Evolutionary conservation across 257 asterid species (phyloP).

Genomic region (Linaria vulgaris): DNA sequence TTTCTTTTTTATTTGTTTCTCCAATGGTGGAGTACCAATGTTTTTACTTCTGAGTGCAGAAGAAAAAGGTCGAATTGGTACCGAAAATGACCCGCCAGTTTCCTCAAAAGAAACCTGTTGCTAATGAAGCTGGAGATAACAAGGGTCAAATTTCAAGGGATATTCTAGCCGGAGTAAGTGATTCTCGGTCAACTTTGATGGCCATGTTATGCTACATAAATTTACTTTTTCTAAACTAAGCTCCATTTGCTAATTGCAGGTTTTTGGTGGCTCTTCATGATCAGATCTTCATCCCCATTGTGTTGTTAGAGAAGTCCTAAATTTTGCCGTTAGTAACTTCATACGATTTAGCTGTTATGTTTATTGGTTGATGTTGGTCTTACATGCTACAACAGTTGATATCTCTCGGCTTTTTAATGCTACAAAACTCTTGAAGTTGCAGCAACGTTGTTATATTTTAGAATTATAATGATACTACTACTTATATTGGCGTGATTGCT

Average conservation of each 20-base stretch:
- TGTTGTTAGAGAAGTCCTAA: neutral
- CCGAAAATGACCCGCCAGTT: slow-evolving; percentile 59
- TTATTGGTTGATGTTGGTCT: slow-evolving; percentile 3
- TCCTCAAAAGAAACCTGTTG: slow-evolving; percentile 64
- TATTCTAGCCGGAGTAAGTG: slow-evolving; percentile 66
- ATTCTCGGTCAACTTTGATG: slow-evolving; percentile 1
- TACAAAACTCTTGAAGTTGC: no score
- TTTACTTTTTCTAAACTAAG: slow-evolving; percentile 15
- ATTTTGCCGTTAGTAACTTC: slow-evolving; percentile 5
- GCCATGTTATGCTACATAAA: slow-evolving; percentile 2
- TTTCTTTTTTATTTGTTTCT: neutral
- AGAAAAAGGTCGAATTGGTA: slow-evolving; percentile 57
- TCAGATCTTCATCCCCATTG: neutral
- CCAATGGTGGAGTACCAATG: neutral
- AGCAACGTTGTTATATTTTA: no score
- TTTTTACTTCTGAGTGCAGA: slow-evolving; percentile 42
- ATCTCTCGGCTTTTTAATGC: no score
- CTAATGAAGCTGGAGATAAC: slow-evolving; percentile 35
- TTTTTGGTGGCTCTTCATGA: slow-evolving; percentile 53
- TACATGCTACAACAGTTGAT: neutral
- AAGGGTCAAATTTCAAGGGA: slow-evolving; percentile 58
- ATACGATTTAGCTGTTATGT: slow-evolving; percentile 5
- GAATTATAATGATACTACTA: no score
- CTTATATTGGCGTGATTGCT: no score
- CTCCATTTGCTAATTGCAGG: slow-evolving; percentile 36